Evolutionary conservation across 1,139 yeast species (phyloP).

Genomic region (Debaryomycetaceae sp.): DNA sequence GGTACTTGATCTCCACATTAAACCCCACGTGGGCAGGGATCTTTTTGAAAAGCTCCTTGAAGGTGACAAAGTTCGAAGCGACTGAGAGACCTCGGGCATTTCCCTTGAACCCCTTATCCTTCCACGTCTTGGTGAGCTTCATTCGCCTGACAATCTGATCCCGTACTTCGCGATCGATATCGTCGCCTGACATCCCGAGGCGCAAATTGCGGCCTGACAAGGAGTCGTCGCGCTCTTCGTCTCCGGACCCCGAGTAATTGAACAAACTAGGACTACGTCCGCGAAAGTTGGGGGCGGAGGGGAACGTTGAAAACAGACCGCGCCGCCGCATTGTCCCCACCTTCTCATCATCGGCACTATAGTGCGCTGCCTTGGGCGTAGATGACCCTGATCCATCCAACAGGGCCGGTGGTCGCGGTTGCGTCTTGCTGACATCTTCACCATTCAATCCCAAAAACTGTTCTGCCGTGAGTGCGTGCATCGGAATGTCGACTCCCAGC

Average conservation of each 20-base stretch:
- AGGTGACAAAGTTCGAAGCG: constrained; percentile 85
- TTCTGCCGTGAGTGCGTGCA: constrained; percentile 85
- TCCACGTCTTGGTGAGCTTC: constrained; percentile 82
- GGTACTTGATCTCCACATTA: constrained; percentile 90
- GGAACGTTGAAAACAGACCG: constrained; percentile 29
- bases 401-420: constrained; percentile 1
- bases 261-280: constrained; percentile 5
- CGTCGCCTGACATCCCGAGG: too few relatives aligned
- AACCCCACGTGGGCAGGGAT: constrained; percentile 81
- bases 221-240: constrained; percentile 2
- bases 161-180: constrained; percentile 26
- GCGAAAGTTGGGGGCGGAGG: constrained; percentile 20
- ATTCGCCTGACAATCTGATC: constrained; percentile 50
- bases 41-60: constrained; percentile 72
- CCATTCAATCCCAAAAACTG: constrained; percentile 68
- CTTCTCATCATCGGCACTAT: constrained; percentile 29
- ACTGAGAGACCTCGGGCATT: constrained; percentile 82
- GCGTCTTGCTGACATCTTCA: constrained; percentile 5
- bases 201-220: constrained; percentile 5
- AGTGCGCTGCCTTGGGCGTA: constrained; percentile 7
- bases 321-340: constrained; percentile 26
- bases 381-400: neutral
- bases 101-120: constrained; percentile 80
- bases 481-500: constrained; percentile 92
- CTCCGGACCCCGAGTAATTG: neutral